phyloP scores from a whole-genome alignment of 2,329 filamentous ascomycete genomes.

The Alternaria sp. region DNA sequence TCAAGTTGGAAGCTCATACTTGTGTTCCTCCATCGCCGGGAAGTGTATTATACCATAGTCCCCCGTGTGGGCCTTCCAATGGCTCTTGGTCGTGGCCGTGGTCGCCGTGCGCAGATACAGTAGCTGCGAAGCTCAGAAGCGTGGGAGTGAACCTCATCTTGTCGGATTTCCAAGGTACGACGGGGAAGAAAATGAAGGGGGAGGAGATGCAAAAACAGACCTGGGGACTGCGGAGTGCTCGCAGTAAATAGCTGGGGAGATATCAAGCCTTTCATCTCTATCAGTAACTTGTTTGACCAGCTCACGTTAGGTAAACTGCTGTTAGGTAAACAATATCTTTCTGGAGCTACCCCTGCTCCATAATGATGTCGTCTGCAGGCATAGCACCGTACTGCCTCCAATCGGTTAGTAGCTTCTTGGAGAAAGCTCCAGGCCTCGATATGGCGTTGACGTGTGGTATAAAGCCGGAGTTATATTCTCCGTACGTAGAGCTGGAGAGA shows the following conservation, averaged over 20 bases:
- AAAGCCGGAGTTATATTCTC: background rate
- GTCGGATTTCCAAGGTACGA: conserved; percentile 2
- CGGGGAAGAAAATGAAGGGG: conserved; percentile 9
- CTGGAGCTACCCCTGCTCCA: conserved; percentile 39
- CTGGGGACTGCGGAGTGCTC: conserved; percentile 16
- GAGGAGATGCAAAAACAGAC: conserved; percentile 8
- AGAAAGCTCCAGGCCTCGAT: conserved; percentile 18
- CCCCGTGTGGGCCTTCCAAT: conserved; percentile 73
- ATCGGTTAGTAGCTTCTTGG: conserved; percentile 30
- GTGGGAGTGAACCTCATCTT: conserved; percentile 43
- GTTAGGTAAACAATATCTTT: conserved; percentile 46
- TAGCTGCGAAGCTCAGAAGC: conserved; percentile 55
- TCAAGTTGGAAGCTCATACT: conserved; percentile 56
- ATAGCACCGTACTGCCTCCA: conserved; percentile 27
- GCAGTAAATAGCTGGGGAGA: conserved; percentile 35
- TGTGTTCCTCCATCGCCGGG: conserved; percentile 86
- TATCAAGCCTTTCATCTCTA: conserved; percentile 30
- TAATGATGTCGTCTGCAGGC: conserved; percentile 35
- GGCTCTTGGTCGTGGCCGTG: conserved; percentile 66
- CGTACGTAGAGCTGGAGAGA: background rate
- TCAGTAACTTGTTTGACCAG: conserved; percentile 39
- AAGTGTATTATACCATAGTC: conserved; percentile 82
- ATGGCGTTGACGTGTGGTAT: conserved; percentile 10
- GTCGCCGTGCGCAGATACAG: conserved; percentile 66
- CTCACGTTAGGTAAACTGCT: conserved; percentile 48